A percentile compares a stretch with the other conserved stretches of the same genome.
phyloP scores from a whole-genome alignment of 2,329 filamentous ascomycete genomes.

The Magnaporthiopsis rhizophila region DNA sequence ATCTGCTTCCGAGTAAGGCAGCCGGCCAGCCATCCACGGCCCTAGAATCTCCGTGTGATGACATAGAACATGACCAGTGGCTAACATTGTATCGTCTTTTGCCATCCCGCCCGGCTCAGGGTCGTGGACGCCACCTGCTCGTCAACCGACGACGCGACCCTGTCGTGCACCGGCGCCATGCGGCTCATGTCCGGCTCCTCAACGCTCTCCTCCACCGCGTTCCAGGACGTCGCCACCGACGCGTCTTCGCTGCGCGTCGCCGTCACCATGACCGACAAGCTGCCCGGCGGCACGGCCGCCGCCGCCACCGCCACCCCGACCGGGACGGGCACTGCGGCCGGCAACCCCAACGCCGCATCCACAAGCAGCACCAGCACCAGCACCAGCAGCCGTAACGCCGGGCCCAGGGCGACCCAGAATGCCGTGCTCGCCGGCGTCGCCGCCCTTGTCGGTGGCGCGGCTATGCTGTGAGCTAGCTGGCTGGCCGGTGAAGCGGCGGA shows the following conservation, averaged over 20 bases:
- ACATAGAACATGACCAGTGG: too few relatives aligned
- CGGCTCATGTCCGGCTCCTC: constrained; percentile 16
- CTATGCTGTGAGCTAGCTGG: constrained; percentile 7
- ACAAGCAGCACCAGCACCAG: constrained; percentile 8
- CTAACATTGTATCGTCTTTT: too few relatives aligned
- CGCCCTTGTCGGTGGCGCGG: constrained; percentile 12
- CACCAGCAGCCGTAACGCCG: background rate
- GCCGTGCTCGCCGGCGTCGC: constrained; percentile 14
- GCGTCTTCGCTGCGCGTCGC: background rate
- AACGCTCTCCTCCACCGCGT: constrained; percentile 12
- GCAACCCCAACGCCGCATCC: too few relatives aligned
- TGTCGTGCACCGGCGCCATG: constrained; percentile 8
- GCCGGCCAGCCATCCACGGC: too few relatives aligned
- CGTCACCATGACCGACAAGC: background rate
- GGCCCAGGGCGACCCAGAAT: constrained; percentile 12
- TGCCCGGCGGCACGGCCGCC: background rate
- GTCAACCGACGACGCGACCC: background rate
- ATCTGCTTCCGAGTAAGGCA: background rate
- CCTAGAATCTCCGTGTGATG: too few relatives aligned
- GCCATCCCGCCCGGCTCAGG: background rate
- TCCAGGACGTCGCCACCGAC: background rate
- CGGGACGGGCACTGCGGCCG: background rate
- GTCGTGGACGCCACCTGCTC: background rate
- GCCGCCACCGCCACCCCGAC: too few relatives aligned
- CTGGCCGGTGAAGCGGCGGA: background rate